These are phyloP conservation scores for Smithsoniella earleae DNA, from an alignment of 163 green algal genomes.

Conservation along the genomic window DNA sequence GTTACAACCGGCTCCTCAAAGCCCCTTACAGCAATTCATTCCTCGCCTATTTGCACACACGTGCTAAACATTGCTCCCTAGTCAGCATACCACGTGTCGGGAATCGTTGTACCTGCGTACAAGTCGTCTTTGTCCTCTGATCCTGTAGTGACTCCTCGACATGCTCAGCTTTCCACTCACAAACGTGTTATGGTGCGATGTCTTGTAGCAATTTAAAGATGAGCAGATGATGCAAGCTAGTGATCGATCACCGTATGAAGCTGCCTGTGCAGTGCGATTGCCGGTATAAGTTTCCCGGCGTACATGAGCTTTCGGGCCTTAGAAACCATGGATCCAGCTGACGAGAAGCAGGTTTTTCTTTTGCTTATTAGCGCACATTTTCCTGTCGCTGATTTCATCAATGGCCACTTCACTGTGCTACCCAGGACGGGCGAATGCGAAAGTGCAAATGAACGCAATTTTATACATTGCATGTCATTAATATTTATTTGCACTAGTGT, in stretches of 20 bases:
- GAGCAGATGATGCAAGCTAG: too few relatives aligned
- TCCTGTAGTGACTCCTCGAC: too few relatives aligned
- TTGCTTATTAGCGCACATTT: background rate
- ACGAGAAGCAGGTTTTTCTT: conserved; percentile 22
- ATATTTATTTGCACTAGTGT: background rate
- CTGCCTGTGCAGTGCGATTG: background rate
- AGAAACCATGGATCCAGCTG: conserved; percentile 14
- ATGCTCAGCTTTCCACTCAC: background rate
- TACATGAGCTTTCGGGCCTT: conserved; percentile 26
- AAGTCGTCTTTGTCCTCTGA: too few relatives aligned
- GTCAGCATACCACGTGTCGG: too few relatives aligned
- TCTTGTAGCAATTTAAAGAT: too few relatives aligned
- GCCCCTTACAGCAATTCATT: too few relatives aligned
- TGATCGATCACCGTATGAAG: background rate
- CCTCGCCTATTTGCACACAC: too few relatives aligned
- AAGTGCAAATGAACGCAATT: background rate
- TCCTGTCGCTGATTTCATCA: background rate
- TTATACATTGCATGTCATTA: background rate
- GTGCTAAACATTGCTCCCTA: too few relatives aligned
- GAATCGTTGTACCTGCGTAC: too few relatives aligned
- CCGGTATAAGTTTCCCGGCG: conserved; percentile 1
- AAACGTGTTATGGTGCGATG: conserved; percentile 5
- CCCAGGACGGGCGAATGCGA: background rate
- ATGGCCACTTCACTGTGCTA: too few relatives aligned
- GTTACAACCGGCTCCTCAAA: too few relatives aligned